Percentiles rank a stretch among this genome's conserved stretches.
These are phyloP conservation scores for Tylopilus sp. DNA, from an alignment of 768 basidiomycete genomes.

Conservation along the genomic window DNA sequence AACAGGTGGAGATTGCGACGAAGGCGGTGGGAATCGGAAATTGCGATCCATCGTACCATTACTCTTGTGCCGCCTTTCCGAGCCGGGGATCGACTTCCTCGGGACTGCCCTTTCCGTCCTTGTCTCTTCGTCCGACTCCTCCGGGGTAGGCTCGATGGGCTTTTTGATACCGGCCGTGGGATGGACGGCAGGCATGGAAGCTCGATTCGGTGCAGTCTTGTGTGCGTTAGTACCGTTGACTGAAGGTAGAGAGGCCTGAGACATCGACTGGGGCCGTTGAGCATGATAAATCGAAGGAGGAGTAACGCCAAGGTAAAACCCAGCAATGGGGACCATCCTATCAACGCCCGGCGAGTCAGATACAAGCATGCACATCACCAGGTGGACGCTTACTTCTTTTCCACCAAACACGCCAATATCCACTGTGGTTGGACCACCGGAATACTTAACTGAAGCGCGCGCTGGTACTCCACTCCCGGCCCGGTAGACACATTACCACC, in stretches of 20 bases:
- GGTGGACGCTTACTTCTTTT: conserved; percentile 63
- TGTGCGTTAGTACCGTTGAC: conserved; percentile 28
- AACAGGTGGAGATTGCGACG: conserved; percentile 13
- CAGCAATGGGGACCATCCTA: conserved; percentile 85
- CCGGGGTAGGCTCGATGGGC: conserved; percentile 50
- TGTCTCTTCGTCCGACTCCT: conserved; percentile 36
- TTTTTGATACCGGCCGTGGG: conserved; percentile 37
- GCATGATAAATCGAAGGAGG: conserved; percentile 38
- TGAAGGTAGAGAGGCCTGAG: conserved; percentile 55
- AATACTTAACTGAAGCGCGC: conserved; percentile 90
- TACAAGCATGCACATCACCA: not conserved
- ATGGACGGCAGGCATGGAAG: conserved; percentile 64
- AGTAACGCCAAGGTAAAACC: conserved; percentile 77
- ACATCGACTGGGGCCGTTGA: conserved; percentile 72
- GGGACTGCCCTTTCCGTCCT: conserved; percentile 31
- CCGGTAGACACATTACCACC: conserved; percentile 49
- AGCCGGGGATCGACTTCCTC: conserved; percentile 6
- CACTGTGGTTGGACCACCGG: conserved; percentile 95
- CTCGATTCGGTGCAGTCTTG: conserved; percentile 46
- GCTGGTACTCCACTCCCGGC: conserved; percentile 89
- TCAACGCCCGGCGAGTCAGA: not conserved
- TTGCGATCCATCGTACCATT: conserved; percentile 76
- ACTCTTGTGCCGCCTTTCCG: conserved; percentile 38
- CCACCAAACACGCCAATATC: conserved; percentile 84
- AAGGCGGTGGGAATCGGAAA: conserved; percentile 67